Evolutionary conservation across 805 yeast genomes (phyloP).

Genomic region (Metschnikowia orientalis): DNA sequence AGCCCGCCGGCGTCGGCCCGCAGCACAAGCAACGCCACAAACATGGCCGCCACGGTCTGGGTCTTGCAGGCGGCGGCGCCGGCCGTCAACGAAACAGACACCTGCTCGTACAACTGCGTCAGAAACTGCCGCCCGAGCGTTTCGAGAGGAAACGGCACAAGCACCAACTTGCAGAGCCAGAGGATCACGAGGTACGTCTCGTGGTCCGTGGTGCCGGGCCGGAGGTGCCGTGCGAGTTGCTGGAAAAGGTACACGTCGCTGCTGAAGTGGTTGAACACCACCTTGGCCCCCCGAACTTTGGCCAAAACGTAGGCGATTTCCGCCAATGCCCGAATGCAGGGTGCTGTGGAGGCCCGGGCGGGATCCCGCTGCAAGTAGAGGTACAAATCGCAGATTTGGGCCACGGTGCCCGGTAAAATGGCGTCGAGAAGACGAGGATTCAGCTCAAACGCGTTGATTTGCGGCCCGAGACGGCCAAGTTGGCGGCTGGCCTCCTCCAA

Average conservation of each 20-base stretch:
- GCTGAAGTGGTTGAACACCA: constrained; percentile 53
- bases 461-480: not conserved
- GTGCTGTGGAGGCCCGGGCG: constrained; percentile 5
- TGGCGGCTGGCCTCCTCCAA: not conserved
- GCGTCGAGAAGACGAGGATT: constrained; percentile 49
- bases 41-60: constrained; percentile 47
- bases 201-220: constrained; percentile 13
- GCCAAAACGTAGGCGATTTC: constrained; percentile 53
- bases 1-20: constrained; percentile 41
- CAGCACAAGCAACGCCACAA: constrained; percentile 51
- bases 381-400: constrained; percentile 25
- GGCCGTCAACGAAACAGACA: constrained; percentile 26
- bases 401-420: constrained; percentile 32
- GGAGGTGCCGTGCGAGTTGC: constrained; percentile 20
- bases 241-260: constrained; percentile 54
- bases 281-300: constrained; percentile 64
- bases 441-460: constrained; percentile 48
- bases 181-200: constrained; percentile 44
- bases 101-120: constrained; percentile 31
- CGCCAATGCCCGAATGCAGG: constrained; percentile 16
- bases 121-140: constrained; percentile 32
- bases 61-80: constrained; percentile 50
- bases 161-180: constrained; percentile 67
- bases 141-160: constrained; percentile 69
- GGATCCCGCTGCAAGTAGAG: constrained; percentile 6